A percentile compares a stretch with the other conserved stretches of the same genome.
phyloP scores from a whole-genome alignment of 208 protist genomes.

The Novymonas esmeraldas region DNA sequence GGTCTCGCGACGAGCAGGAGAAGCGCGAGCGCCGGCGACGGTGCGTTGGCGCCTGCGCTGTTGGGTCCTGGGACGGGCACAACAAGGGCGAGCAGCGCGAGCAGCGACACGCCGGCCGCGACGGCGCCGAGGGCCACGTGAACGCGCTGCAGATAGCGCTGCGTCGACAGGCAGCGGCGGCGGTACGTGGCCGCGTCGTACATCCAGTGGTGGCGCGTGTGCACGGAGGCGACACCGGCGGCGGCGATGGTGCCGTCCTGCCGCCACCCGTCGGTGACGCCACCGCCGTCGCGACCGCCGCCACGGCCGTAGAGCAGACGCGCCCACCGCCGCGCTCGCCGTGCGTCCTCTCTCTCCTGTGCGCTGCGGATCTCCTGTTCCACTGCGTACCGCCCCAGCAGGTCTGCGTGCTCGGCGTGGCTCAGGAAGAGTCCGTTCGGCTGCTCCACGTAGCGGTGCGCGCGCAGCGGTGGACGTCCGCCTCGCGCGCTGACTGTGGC shows the following conservation, averaged over 20 bases:
- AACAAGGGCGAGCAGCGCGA: conserved; percentile 36
- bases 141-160: conserved; percentile 38
- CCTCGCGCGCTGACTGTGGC: not conserved
- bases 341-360: conserved; percentile 21
- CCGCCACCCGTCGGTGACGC: not conserved
- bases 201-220: conserved; percentile 6
- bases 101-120: conserved; percentile 36
- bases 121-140: conserved; percentile 38
- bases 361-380: conserved; percentile 20
- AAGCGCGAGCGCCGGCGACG: conserved; percentile 16
- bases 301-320: conserved; percentile 18
- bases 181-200: conserved; percentile 39
- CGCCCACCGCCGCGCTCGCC: conserved; percentile 14
- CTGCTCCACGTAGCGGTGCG: conserved; percentile 67
- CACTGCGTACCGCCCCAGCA: conserved; percentile 27
- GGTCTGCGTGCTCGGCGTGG: conserved; percentile 32
- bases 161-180: conserved; percentile 8
- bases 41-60: not conserved
- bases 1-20: conserved; percentile 9
- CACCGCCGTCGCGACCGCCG: not conserved
- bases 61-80: conserved; percentile 20
- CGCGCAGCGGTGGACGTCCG: conserved; percentile 44
- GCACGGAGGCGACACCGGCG: not conserved
- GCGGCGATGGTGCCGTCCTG: not conserved
- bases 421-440: conserved; percentile 49